Conservation (phyloP, 2,329 filamentous ascomycete species). For the Sordariomycetes sp. region DNA sequence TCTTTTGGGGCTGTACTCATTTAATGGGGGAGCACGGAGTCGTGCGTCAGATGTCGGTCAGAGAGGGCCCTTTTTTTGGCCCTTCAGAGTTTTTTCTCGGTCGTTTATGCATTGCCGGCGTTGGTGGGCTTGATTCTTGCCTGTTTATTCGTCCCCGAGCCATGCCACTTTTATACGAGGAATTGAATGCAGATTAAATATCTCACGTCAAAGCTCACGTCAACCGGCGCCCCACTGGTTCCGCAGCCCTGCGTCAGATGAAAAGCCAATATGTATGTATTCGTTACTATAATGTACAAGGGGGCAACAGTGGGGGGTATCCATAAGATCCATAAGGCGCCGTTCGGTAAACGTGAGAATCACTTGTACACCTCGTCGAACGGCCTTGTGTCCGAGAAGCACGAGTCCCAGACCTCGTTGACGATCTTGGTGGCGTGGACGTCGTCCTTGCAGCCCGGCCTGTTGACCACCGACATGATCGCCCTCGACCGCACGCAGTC, state of each 20-base stretch:
- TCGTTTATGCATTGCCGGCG: background rate
- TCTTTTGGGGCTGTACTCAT: background rate
- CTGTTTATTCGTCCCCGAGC: background rate
- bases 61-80: background rate
- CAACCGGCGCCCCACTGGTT: too few relatives aligned
- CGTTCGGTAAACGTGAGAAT: background rate
- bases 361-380: slow-evolving; percentile 94
- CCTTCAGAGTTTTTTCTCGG: background rate
- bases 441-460: slow-evolving; percentile 75
- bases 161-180: background rate
- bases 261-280: background rate
- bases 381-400: slow-evolving; percentile 84
- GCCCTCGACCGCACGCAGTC: slow-evolving; percentile 80
- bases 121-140: background rate
- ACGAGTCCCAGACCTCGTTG: slow-evolving; percentile 98
- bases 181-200: background rate
- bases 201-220: background rate
- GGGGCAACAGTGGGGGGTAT: background rate
- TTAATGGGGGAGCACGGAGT: background rate
- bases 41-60: background rate
- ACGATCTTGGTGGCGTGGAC: slow-evolving; percentile 79
- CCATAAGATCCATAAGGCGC: background rate
- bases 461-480: slow-evolving; percentile 64
- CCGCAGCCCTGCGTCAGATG: too few relatives aligned
- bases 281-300: background rate